Conservation (phyloP, 148 eudicot genomes). For the Rhododendron simsii region DNA sequence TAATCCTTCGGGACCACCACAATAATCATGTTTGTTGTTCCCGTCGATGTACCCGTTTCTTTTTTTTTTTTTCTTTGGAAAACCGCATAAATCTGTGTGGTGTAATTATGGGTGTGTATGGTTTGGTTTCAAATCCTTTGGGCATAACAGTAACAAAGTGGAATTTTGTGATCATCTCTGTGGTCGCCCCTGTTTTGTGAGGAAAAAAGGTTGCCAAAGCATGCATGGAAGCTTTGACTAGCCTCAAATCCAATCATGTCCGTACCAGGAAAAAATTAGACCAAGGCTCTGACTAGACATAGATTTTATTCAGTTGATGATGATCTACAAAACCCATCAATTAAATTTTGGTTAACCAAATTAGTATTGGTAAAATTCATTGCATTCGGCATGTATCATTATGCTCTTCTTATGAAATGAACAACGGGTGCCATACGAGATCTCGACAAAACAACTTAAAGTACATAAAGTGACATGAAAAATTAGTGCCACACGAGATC, state of each 20-base stretch:
- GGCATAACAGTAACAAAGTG: background rate
- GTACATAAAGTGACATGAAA: no score
- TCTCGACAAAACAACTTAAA: no score
- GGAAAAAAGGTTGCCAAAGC: background rate
- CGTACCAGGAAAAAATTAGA: background rate
- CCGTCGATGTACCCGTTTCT: no score
- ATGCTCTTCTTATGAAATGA: background rate
- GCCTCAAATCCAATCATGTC: background rate
- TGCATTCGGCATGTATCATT: background rate
- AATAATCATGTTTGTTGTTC: no score
- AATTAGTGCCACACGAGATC: no score
- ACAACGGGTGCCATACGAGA: no score
- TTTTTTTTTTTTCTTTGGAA: background rate
- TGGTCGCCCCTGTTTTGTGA: conserved; percentile 1
- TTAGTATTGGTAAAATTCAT: background rate
- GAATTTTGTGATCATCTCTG: background rate
- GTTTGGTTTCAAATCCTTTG: background rate
- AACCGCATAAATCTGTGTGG: background rate
- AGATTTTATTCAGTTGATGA: background rate
- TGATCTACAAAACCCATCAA: background rate
- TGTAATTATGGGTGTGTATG: background rate
- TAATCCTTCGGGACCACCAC: no score
- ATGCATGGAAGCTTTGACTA: background rate
- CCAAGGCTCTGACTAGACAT: background rate
- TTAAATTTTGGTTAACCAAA: background rate